Percentiles rank a stretch among this genome's conserved stretches.
phyloP scores from a whole-genome alignment of 2,329 filamentous ascomycete species.

The Arachnomyces sp. region DNA sequence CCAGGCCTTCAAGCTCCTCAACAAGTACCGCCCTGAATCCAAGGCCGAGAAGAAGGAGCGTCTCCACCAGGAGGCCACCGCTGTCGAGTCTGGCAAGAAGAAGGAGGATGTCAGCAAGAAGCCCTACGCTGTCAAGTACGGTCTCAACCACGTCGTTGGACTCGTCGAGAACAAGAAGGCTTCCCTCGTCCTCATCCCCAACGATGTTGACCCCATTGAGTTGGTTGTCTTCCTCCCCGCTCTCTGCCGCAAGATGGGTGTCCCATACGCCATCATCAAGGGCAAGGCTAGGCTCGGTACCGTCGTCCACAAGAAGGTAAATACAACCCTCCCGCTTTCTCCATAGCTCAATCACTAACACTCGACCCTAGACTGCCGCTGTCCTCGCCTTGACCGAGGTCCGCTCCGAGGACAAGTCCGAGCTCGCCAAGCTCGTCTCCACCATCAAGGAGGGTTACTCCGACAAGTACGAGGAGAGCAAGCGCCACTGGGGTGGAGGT shows the following conservation, averaged over 20 bases:
- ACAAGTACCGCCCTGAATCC: slow-evolving; percentile 99
- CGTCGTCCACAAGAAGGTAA: slow-evolving; percentile 98
- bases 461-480: slow-evolving; percentile 86
- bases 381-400: slow-evolving; percentile 95
- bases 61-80: slow-evolving; percentile 94
- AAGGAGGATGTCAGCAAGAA: slow-evolving; percentile 99
- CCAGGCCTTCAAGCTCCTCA: slow-evolving; percentile 97
- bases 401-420: slow-evolving; percentile 94
- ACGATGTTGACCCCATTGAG: slow-evolving; percentile 99
- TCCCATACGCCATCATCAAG: slow-evolving; percentile 98
- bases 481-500: slow-evolving; percentile 97
- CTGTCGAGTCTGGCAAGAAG: slow-evolving; percentile 98
- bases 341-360: background rate
- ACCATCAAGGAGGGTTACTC: slow-evolving; percentile 97
- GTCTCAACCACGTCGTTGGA: slow-evolving; percentile 97
- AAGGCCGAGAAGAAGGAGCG: slow-evolving; percentile 99
- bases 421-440: slow-evolving; percentile 92
- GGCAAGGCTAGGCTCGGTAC: slow-evolving; percentile 98
- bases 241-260: slow-evolving; percentile 99
- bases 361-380: slow-evolving; percentile 64
- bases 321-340: background rate
- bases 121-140: slow-evolving; percentile 98
- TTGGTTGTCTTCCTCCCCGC: slow-evolving; percentile 98
- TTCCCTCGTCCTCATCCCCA: slow-evolving; percentile 92
- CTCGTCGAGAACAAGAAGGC: slow-evolving; percentile 99